Evolutionary conservation across 306 rosid genomes (phyloP).

Genomic region (Delonix regia): DNA sequence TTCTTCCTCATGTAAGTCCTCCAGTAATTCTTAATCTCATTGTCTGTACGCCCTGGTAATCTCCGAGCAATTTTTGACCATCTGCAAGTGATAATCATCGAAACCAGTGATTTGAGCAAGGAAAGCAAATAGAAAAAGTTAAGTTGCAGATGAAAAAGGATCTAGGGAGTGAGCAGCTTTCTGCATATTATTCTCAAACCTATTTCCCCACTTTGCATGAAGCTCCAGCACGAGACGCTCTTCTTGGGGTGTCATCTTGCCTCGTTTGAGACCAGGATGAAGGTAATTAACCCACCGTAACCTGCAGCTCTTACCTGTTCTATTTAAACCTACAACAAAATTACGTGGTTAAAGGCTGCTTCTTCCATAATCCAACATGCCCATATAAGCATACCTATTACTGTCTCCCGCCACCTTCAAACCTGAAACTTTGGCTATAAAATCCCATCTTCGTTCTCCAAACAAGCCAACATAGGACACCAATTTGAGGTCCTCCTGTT

Average conservation of each 20-base stretch:
- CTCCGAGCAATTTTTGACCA: constrained; percentile 96
- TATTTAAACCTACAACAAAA: constrained; percentile 82
- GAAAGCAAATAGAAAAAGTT: constrained; percentile 2
- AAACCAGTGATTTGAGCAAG: not conserved
- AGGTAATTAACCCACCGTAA: constrained; percentile 95
- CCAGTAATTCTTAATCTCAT: constrained; percentile 96
- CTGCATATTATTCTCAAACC: constrained; percentile 52
- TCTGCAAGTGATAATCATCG: constrained; percentile 41
- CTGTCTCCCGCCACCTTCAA: constrained; percentile 99
- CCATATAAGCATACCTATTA: constrained; percentile 68
- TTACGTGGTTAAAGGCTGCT: constrained; percentile 52
- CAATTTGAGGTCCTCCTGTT: constrained; percentile 85
- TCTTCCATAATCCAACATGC: constrained; percentile 39
- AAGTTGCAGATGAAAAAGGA: not conserved
- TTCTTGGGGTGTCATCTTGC: constrained; percentile 90
- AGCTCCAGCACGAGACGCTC: constrained; percentile 86
- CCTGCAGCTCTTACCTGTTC: constrained; percentile 99
- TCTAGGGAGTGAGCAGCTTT: not conserved
- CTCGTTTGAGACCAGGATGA: constrained; percentile 93
- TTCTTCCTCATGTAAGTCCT: constrained; percentile 93
- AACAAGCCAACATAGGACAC: constrained; percentile 77
- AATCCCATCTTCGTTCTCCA: constrained; percentile 98
- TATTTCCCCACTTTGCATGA: constrained; percentile 96
- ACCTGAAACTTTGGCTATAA: constrained; percentile 97
- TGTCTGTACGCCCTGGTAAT: constrained; percentile 94